Conservation (phyloP, 805 yeast species). For the Scheffersomyces ergatensis region DNA sequence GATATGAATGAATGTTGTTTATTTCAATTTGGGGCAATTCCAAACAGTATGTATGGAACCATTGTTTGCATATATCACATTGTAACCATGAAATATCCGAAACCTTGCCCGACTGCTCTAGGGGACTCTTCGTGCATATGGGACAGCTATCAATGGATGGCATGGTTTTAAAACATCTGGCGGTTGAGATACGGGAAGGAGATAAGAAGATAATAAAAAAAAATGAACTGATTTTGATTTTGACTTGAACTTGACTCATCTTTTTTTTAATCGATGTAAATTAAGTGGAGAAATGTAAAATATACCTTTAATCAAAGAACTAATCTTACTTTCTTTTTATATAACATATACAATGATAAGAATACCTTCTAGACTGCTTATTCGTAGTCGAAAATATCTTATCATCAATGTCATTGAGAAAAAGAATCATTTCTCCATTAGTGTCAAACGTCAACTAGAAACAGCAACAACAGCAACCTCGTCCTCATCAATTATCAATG, state of each 20-base stretch:
- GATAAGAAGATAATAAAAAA: no score
- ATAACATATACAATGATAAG: no score
- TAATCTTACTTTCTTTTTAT: no score
- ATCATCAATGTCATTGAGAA: neutral
- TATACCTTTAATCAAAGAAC: no score
- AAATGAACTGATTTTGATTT: no score
- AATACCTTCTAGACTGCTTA: neutral
- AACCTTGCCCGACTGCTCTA: constrained; percentile 9
- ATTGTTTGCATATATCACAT: constrained; percentile 51
- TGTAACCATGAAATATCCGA: constrained; percentile 45
- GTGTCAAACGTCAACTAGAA: neutral
- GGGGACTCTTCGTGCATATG: constrained; percentile 13
- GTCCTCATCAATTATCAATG: no score
- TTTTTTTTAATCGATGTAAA: no score
- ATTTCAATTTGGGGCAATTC: constrained; percentile 31
- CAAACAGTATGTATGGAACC: constrained; percentile 58
- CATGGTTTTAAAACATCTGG: constrained; percentile 5
- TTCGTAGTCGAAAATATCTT: constrained; percentile 1
- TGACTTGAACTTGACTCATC: no score
- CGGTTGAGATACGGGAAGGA: no score
- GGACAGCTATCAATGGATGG: constrained; percentile 19
- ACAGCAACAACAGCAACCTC: neutral
- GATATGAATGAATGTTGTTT: constrained; percentile 44
- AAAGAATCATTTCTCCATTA: neutral
- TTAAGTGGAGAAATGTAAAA: no score